These are phyloP conservation scores for Thielaviopsis populi DNA, from an alignment of 2,329 filamentous ascomycete genomes.

Conservation along the genomic window DNA sequence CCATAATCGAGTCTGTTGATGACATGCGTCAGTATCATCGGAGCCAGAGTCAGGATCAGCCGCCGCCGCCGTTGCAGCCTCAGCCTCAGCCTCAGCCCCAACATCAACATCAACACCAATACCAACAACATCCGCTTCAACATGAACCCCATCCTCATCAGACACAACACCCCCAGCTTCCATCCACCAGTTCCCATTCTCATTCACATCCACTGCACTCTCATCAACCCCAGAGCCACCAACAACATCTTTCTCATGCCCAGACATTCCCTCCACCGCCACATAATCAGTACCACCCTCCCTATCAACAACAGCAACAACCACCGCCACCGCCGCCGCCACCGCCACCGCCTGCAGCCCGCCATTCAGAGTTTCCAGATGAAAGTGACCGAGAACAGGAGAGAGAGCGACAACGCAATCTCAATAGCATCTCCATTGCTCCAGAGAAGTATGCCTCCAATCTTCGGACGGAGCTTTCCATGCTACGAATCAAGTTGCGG, in stretches of 20 bases:
- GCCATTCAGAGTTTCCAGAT: not conserved
- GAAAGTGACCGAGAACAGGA: conserved; percentile 25
- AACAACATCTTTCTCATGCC: not conserved
- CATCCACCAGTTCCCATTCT: not conserved
- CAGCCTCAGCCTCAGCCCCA: conserved; percentile 7
- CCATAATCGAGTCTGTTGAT: conserved; percentile 11
- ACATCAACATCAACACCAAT: conserved; percentile 13
- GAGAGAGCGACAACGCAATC: conserved; percentile 30
- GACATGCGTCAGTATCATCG: conserved; percentile 8
- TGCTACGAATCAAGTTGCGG: conserved; percentile 41
- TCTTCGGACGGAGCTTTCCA: conserved; percentile 31
- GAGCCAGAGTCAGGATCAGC: conserved; percentile 5
- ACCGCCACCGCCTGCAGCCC: not conserved
- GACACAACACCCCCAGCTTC: not conserved
- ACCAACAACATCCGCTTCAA: not conserved
- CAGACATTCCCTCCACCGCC: not conserved
- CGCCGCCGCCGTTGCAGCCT: conserved; percentile 1
- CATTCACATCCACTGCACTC: not conserved
- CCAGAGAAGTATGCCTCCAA: conserved; percentile 19
- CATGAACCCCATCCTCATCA: not conserved
- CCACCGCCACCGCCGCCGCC: not conserved
- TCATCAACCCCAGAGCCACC: conserved; percentile 10
- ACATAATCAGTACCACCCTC: not conserved
- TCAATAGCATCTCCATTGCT: not conserved
- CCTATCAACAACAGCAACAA: not conserved